Evolutionary conservation across 805 yeast genomes (phyloP), one percentile per base, ranked within the genome.

Genomic region (Kuraishia piskuri): DNA sequence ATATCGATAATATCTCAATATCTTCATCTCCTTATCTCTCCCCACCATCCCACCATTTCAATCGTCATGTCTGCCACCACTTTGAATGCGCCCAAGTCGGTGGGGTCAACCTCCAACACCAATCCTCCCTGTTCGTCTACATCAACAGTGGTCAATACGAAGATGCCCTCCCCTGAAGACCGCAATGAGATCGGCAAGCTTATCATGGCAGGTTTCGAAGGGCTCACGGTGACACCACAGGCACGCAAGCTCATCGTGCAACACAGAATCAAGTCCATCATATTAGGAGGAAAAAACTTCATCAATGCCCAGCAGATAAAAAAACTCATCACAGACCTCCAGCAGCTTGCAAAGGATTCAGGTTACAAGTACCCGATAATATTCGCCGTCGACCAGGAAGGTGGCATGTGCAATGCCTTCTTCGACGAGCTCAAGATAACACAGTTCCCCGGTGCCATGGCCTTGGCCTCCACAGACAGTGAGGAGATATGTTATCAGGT

Each of bases 401-500:
- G 84, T 7, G 86, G 86, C 1, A 78, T 80, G 82, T 71, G 82
- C 64, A 80, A 81, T 63, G 74, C 81, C 26, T 67, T 82, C 49
- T 78, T 76, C 60, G 86, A 82, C 61, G 72, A 75, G 9, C 72
- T 72, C 9, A 68, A 65, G 54, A 63, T 82, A 21, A 75, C 82
- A 9, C 86, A 81, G 61, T 80, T 77, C 59, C 87, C 87, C 0
- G 81, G 86, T 3, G 83, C 84, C 24, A 82, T 82, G 86, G 85
- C 83, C 2, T 63, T 82, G 22, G 78, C 80, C 2, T 84, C 86
- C 21, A 73, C 83, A 0, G 77, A 77, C 10, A 75, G 78, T 53
- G 60, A 68, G 12, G 74, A 74, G 4, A 61, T 80, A 55, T 82
- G 79, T 8, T 76, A 75, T 55, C 70, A 80, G 47, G 76, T 80